Evolutionary conservation across 2,329 filamentous ascomycete genomes (phyloP).

Genomic region (Rachicladosporium sp.): DNA sequence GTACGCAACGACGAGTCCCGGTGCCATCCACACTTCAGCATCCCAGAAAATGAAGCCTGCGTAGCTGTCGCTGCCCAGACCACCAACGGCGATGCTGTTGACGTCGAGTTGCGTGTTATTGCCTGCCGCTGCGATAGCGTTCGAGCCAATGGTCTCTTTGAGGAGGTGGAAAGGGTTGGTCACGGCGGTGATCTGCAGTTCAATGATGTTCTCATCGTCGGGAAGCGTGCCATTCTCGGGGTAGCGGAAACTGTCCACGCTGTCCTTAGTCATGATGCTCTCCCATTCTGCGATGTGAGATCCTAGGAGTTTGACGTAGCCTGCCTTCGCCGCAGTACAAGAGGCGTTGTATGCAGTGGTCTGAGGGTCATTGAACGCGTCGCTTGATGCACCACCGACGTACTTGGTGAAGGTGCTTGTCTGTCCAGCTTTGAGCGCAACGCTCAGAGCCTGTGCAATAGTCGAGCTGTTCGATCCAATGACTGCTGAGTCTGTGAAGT

Average conservation of each 20-base stretch:
- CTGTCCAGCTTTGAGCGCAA: constrained; percentile 41
- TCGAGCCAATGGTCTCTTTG: constrained; percentile 42
- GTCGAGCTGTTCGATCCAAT: constrained; percentile 49
- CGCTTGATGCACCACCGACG: constrained; percentile 55
- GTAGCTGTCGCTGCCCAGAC: constrained; percentile 55
- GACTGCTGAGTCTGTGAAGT: constrained; percentile 35
- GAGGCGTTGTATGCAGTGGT: constrained; percentile 44
- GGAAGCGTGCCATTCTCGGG: constrained; percentile 47
- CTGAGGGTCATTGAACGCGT: constrained; percentile 51
- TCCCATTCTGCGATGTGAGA: constrained; percentile 53
- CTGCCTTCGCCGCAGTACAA: constrained; percentile 35
- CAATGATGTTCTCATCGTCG: constrained; percentile 41
- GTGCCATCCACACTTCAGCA: constrained; percentile 56
- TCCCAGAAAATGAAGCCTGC: constrained; percentile 56
- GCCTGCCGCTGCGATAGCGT: constrained; percentile 38
- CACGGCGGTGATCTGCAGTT: constrained; percentile 43
- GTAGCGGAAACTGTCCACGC: constrained; percentile 51
- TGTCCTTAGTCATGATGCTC: constrained; percentile 45
- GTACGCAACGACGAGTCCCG: constrained; percentile 51
- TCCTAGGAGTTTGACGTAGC: constrained; percentile 42
- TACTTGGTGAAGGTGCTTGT: constrained; percentile 51
- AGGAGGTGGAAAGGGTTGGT: constrained; percentile 46
- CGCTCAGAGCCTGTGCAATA: constrained; percentile 48
- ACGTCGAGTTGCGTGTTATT: constrained; percentile 43
- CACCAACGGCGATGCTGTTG: constrained; percentile 56